Conservation (phyloP, 2,329 filamentous ascomycete species). For the Emmonsiellopsis sp. region DNA sequence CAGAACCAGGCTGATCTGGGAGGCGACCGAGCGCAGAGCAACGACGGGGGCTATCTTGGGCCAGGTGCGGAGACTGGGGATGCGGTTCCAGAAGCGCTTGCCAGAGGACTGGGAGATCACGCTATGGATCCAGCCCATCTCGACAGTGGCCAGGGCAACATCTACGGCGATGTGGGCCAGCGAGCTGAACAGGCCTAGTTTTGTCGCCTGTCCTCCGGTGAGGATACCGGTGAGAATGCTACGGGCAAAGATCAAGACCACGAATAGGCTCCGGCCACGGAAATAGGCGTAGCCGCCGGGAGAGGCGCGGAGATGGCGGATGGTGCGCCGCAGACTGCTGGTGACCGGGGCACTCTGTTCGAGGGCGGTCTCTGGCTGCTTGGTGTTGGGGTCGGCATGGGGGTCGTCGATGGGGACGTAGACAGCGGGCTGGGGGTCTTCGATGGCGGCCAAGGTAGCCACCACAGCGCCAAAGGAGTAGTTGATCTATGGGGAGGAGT, state of each 20-base stretch:
- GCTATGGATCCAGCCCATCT: conserved; percentile 75
- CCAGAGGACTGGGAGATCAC: conserved; percentile 63
- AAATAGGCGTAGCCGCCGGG: conserved; percentile 58
- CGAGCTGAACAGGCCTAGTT: conserved; percentile 34
- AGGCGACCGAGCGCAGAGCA: conserved; percentile 50
- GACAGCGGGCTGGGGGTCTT: conserved; percentile 47
- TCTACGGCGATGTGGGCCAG: conserved; percentile 49
- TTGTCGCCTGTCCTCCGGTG: conserved; percentile 23
- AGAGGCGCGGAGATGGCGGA: conserved; percentile 52
- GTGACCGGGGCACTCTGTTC: conserved; percentile 51
- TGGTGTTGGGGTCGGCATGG: conserved; percentile 14
- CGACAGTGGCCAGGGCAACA: conserved; percentile 56
- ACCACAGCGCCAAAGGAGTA: conserved; percentile 55
- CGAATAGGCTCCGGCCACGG: conserved; percentile 52
- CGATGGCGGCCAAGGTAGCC: conserved; percentile 54
- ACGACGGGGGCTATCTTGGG: conserved; percentile 61
- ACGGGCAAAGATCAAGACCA: conserved; percentile 40
- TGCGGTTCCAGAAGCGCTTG: conserved; percentile 57
- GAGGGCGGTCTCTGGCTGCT: conserved; percentile 29
- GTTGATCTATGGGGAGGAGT: conserved; percentile 24
- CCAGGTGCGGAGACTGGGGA: conserved; percentile 58
- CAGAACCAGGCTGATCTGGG: conserved; percentile 40
- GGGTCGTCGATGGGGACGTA: conserved; percentile 39
- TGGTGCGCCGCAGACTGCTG: conserved; percentile 47
- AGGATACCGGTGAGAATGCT: conserved; percentile 38